Conservation (phyloP, 345 rosid genomes). For the Bretschneidera sinensis region DNA sequence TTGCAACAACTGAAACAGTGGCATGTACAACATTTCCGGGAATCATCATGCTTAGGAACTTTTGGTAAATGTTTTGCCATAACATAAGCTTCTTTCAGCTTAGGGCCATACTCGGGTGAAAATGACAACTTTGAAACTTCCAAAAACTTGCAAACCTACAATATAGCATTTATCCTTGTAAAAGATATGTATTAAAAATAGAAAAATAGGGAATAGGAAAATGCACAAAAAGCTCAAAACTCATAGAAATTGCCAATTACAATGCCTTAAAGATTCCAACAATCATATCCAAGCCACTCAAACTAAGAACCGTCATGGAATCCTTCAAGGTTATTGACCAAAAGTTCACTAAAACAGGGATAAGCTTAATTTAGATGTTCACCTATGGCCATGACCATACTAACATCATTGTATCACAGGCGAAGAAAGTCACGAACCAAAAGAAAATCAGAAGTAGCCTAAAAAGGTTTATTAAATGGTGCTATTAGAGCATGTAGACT, state of each 20-base stretch:
- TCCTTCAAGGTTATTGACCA: too few species aligned
- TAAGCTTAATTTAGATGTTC: too few species aligned
- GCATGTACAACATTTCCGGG: constrained; percentile 66
- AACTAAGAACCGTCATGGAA: too few species aligned
- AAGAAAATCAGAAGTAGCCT: too few species aligned
- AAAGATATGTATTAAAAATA: constrained; percentile 22
- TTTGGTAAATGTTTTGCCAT: constrained; percentile 92
- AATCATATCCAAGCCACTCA: too few species aligned
- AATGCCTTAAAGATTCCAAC: not conserved
- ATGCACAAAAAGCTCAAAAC: constrained; percentile 8
- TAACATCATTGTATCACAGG: too few species aligned
- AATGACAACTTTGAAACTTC: constrained; percentile 96
- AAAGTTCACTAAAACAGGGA: too few species aligned
- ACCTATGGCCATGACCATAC: too few species aligned
- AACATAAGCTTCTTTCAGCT: constrained; percentile 89
- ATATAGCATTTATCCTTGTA: constrained; percentile 17
- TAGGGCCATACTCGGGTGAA: constrained; percentile 91
- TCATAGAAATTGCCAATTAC: constrained; percentile 1
- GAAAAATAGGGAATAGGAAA: constrained; percentile 6
- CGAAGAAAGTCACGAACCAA: too few species aligned
- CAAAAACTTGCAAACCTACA: constrained; percentile 96
- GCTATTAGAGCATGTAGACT: too few species aligned
- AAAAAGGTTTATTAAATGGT: too few species aligned
- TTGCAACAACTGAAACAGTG: constrained; percentile 82
- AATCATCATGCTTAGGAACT: constrained; percentile 51